Percentiles rank a stretch among this genome's conserved stretches.
These are phyloP conservation scores for Sporothrix mexicana DNA, from an alignment of 2,329 filamentous ascomycete species.

Conservation along the genomic window DNA sequence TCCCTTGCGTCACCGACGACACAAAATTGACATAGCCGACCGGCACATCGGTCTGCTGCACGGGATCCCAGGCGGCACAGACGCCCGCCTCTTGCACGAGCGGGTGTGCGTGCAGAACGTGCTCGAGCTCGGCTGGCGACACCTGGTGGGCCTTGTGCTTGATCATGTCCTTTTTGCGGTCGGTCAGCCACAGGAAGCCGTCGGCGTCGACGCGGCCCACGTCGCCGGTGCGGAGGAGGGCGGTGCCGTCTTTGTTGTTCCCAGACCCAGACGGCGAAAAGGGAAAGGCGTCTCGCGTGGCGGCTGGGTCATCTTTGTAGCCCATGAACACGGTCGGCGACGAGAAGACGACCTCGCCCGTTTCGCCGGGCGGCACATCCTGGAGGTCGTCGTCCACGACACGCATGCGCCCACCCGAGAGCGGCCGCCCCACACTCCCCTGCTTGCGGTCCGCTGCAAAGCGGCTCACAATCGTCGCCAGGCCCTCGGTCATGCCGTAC, in stretches of 20 bases:
- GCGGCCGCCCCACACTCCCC: slow-evolving; percentile 10
- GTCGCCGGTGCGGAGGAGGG: not conserved
- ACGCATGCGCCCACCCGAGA: slow-evolving; percentile 6
- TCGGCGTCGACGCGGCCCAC: slow-evolving; percentile 16
- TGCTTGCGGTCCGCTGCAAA: not conserved
- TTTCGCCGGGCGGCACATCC: slow-evolving; percentile 1
- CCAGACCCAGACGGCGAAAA: not conserved
- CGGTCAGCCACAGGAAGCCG: slow-evolving; percentile 28
- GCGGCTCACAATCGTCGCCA: not conserved
- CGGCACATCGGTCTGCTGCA: slow-evolving; percentile 27
- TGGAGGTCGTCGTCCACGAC: slow-evolving; percentile 19
- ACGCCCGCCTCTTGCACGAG: slow-evolving; percentile 25
- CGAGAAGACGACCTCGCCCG: slow-evolving; percentile 17
- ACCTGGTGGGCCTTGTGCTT: slow-evolving; percentile 31
- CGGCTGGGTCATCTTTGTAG: not conserved
- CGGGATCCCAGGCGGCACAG: slow-evolving; percentile 19
- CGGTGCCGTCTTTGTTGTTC: not conserved
- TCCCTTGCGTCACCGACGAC: not conserved
- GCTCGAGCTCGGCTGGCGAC: slow-evolving; percentile 29
- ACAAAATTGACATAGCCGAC: slow-evolving; percentile 19
- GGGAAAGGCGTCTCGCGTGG: not conserved
- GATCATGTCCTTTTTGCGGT: slow-evolving; percentile 31
- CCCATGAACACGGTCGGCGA: slow-evolving; percentile 19
- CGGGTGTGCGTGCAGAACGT: slow-evolving; percentile 16
- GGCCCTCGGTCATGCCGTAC: slow-evolving; percentile 28